Evolutionary conservation across 345 rosid species (phyloP), one percentile per base, ranked within the genome.

Genomic region (Pelargonium nanum): DNA sequence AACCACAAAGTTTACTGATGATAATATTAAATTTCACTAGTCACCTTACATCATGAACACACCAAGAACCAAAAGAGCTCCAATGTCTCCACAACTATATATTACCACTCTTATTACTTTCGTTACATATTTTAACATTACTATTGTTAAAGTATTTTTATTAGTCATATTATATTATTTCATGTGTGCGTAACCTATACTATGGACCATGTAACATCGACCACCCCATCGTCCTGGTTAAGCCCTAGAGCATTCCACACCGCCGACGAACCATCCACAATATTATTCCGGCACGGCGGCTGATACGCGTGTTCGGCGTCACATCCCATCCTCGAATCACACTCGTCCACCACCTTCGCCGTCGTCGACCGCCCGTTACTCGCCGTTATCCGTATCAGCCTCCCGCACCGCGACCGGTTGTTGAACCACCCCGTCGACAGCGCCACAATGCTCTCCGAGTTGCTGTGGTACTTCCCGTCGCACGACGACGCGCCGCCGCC

Each of bases 281-380:
- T 61, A n/a, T 82, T 52, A 22, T 80, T 73, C 44, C 8, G 0
- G 21, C 78, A 75, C 0, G 76, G 83, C 0, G 78, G 83, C 25
- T 61, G 79, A 4, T 4, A 6, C 4, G 78, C 75, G 44, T 75
- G 79, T 61, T 75, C 76, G 1, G 22, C 2, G 10, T 82, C 84
- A 10, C 77, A 75, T n/a, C 83, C 84, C 0, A 13, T 20, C 57
- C 5, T 6, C 0, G 83, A 75, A 64, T 77, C 78, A 10, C 82
- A 80, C 55, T 80, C 79, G 15, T 77, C 81, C 2, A 77, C 80
- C 55, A 72, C 77, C 73, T 66, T 74, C 0, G 76, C 75, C n/a
- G 13, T 5, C 50, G 24, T 64, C 10, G 55, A 76, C 19, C 25
- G 40, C 9, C 80, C 65, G 10, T 71, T 74, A 4, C 19, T 48